phyloP scores from a whole-genome alignment of 2,329 filamentous ascomycete species.

The Lecanosticta acicola region DNA sequence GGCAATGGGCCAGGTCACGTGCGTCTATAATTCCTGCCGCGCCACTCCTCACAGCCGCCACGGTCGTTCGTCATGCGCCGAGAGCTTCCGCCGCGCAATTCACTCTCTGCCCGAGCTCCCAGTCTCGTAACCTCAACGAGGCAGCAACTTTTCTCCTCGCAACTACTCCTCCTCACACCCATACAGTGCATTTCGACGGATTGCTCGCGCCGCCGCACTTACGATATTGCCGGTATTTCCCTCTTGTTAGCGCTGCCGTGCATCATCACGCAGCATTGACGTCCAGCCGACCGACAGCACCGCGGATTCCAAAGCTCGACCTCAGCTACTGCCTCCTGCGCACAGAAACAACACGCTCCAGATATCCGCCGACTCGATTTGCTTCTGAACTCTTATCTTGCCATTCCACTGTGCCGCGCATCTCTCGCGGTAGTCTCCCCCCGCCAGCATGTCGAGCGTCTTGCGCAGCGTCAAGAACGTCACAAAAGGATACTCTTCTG shows the following conservation, averaged over 20 bases:
- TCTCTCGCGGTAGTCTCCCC: constrained; percentile 13
- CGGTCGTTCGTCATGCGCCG: background rate
- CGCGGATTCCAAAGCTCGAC: background rate
- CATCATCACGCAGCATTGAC: constrained; percentile 10
- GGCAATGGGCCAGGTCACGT: too few species aligned
- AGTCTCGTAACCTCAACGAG: background rate
- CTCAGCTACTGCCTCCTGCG: background rate
- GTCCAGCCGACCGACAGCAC: background rate
- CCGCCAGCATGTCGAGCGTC: constrained; percentile 79
- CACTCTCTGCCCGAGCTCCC: background rate
- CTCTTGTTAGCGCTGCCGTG: constrained; percentile 1
- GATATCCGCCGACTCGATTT: background rate
- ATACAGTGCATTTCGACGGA: background rate
- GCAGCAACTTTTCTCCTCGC: constrained; percentile 2
- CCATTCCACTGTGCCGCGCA: constrained; percentile 8
- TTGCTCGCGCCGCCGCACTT: background rate
- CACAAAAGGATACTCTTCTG: constrained; percentile 94
- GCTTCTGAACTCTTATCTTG: background rate
- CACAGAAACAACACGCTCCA: too few species aligned
- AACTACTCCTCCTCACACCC: background rate
- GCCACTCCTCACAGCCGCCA: background rate
- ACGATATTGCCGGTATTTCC: background rate
- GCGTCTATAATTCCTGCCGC: background rate
- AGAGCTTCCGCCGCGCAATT: constrained; percentile 1
- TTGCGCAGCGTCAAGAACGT: constrained; percentile 98